Base-by-base conservation (phyloP, 257 asterid species). In the Perilla frutescens region DNA sequence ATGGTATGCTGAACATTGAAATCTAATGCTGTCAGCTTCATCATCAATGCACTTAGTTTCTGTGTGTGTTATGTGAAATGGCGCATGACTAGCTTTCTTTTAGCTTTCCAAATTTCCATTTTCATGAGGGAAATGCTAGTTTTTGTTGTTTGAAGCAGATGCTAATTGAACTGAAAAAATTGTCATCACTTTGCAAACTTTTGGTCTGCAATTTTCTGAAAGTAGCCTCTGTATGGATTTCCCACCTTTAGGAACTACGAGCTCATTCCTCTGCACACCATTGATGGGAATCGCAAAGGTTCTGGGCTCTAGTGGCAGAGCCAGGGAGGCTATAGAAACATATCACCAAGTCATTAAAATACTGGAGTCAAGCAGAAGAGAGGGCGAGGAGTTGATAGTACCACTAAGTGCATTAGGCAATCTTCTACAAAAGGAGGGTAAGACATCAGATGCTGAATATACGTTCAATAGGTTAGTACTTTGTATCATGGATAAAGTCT, bases 201-300 rank as follows among this genome's bases (percentile, higher is more conserved):
- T 54, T 37, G 34, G 53, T 37, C 58, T 49, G 26, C 62, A 43
- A 47, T 61, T 49, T 66, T 32, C 70, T 78, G 61, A 62, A 58
- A 62, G 59, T 56, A 43, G 39, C 73, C 15, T 68, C 65, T 44
- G 32, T 40, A 7, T 75, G 58, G 13, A 71, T 59, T 41, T 43
- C 43, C 55, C 15, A 20, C 71, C 56, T 77, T 57, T 77, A 94
- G 98, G 97, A 73, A 73, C 77, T 61, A 76, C 63, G 76, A 89
- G 87, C 83, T 73, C 83, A 40, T 79, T 81, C 57, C 89, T 94
- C 29, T 77, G 86, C 77, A 79, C 91, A 44, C 93, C 93, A 68
- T 76, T 94, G 86, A 76, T 94, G 84, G 97, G 96, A 75, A 77
- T 86, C 84, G 95, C 96, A 15, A 89, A 80, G 76, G 96, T 81